phyloP scores from a whole-genome alignment of 352 stramenopile genomes.

The Pythium coloratum region DNA sequence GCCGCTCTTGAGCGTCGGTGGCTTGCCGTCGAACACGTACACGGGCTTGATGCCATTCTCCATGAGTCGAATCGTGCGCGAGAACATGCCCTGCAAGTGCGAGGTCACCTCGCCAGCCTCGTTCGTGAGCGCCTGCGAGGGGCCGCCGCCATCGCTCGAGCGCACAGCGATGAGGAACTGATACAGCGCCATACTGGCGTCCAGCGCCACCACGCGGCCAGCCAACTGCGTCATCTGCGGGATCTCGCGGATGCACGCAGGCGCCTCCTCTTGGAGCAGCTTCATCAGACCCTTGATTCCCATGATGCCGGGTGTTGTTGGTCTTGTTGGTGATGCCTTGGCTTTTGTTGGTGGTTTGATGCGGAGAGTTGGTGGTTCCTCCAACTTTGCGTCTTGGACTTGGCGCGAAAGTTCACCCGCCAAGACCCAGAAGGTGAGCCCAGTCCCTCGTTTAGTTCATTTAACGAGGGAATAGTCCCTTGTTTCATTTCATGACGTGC shows the following conservation, averaged over 20 bases:
- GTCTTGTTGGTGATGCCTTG: slow-evolving; percentile 3
- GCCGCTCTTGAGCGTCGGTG: slow-evolving; percentile 95
- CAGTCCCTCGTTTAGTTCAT: not conserved
- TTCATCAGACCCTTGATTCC: slow-evolving; percentile 99
- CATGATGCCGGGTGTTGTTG: slow-evolving; percentile 61
- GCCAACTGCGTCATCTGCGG: slow-evolving; percentile 93
- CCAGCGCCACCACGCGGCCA: slow-evolving; percentile 96
- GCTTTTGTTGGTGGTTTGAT: slow-evolving; percentile 8
- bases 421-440: not conserved
- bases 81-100: slow-evolving; percentile 96
- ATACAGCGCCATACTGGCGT: slow-evolving; percentile 99
- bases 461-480: not conserved
- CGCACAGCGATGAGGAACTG: slow-evolving; percentile 96
- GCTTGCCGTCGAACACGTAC: slow-evolving; percentile 99
- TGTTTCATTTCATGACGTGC: not conserved
- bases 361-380: not conserved
- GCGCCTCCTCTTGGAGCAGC: slow-evolving; percentile 97
- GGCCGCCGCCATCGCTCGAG: slow-evolving; percentile 80
- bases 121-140: slow-evolving; percentile 96
- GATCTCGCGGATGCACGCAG: slow-evolving; percentile 94
- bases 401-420: not conserved
- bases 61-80: slow-evolving; percentile 98
- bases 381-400: not conserved
- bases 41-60: slow-evolving; percentile 97
- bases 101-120: slow-evolving; percentile 95